Base-by-base conservation (phyloP, 2,329 filamentous ascomycete species). In the Cordyceps militaris region DNA sequence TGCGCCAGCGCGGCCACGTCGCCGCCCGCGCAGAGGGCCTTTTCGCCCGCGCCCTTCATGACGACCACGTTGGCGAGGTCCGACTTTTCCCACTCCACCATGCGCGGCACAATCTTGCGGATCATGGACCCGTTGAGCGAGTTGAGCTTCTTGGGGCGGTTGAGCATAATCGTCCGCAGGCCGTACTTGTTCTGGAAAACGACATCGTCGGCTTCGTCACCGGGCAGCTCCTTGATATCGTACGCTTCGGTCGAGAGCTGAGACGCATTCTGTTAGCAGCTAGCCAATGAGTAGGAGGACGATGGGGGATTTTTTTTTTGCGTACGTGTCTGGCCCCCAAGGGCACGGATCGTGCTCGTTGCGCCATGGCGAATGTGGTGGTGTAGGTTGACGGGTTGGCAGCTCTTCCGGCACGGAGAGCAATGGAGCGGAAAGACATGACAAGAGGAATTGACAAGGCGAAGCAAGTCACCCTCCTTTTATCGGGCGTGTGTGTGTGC, bases 11-110 rank as follows among this genome's bases (percentile, higher is more conserved):
- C 84, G 19, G 83, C 82, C 42, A 99, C 92, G 71, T 99, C 94
- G 59, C 94, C 94, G 64, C 94, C 94, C 2, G 94, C 91, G 71
- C 94, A 99, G 65, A 99, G 87, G 24, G 93, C 90, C 73, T 83
- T 87, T 38, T 85, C 80, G 16, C 94, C 95, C 24, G 88, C 84
- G 61, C 94, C 94, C 74, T 96, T 96, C 72, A 99, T 86, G 64
- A 99, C 83, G 58, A 99, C 77, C 7, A 97, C 85, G 71, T 96
- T 96, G 57, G 94, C 92, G 76, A 99, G 80, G 69, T 96, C 87
- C 28, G 93, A 97, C 74, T 95, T 94, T 67, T 89, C 85, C 92
- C 92, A 99, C 78, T 97, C 93, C 68, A 89, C 79, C 68, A 99
- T 73, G 58, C 94, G 84, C 23, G 93, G 92, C 48, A 91, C 78